These are phyloP conservation scores for Dispira simplex DNA, from an alignment of 192 early-diverging fungal species.

Conservation along the genomic window DNA sequence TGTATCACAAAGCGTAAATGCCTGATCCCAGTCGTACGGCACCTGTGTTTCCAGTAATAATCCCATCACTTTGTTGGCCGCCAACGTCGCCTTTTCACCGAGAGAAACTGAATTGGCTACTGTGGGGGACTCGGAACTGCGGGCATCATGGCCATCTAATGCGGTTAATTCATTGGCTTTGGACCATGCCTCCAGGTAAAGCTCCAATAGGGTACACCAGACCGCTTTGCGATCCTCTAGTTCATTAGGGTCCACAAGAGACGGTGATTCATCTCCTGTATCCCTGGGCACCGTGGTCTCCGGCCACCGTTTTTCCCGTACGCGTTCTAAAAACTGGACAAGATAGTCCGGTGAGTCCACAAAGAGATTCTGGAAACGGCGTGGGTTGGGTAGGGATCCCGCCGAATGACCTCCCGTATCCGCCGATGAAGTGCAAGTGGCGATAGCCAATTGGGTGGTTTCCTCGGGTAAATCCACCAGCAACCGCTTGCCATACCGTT, in stretches of 20 bases:
- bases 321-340: constrained; percentile 69
- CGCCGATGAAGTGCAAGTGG: constrained; percentile 24
- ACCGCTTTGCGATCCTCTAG: constrained; percentile 52
- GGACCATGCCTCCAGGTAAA: constrained; percentile 49
- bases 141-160: not conserved
- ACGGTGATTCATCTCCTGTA: constrained; percentile 19
- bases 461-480: constrained; percentile 32
- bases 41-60: constrained; percentile 54
- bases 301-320: constrained; percentile 61
- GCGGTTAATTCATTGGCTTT: not conserved
- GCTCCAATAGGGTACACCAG: constrained; percentile 86
- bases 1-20: constrained; percentile 77
- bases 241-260: constrained; percentile 15
- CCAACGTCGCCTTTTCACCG: constrained; percentile 3
- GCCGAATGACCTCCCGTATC: not conserved
- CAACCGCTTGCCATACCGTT: constrained; percentile 38
- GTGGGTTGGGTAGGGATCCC: constrained; percentile 18
- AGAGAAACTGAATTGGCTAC: not conserved
- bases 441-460: constrained; percentile 37
- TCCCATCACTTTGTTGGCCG: constrained; percentile 44
- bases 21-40: constrained; percentile 79
- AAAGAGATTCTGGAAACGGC: constrained; percentile 80
- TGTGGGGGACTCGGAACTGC: not conserved
- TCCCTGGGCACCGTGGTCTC: constrained; percentile 3
- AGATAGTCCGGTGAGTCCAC: constrained; percentile 69